Conservation (phyloP, 129 eudicot species). For the Pulicaria dysenterica region DNA sequence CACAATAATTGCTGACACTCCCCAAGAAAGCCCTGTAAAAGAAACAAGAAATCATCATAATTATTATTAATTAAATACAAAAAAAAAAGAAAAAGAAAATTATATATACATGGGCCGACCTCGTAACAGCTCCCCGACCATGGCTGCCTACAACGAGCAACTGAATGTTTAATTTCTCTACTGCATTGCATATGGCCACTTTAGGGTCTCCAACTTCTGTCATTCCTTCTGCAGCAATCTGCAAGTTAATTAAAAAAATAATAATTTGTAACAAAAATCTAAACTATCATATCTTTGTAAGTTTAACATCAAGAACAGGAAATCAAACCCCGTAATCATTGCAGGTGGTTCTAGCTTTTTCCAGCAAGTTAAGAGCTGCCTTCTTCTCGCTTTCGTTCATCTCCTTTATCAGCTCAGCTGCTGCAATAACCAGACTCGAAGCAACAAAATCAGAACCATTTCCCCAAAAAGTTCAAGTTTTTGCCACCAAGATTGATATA, state of each 20-base stretch:
- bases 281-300: not conserved
- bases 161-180: conserved; percentile 30
- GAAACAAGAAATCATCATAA: not conserved
- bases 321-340: conserved; percentile 34
- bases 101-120: conserved; percentile 28
- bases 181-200: conserved; percentile 45
- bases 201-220: conserved; percentile 43
- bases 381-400: conserved; percentile 33
- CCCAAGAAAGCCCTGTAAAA: conserved; percentile 36
- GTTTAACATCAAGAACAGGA: not conserved
- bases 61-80: not conserved
- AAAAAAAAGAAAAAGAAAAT: no score
- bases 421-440: conserved; percentile 23
- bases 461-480: not conserved
- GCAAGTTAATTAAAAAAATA: not conserved
- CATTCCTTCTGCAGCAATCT: conserved; percentile 40
- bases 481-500: no score
- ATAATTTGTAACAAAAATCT: not conserved
- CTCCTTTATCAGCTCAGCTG: conserved; percentile 30
- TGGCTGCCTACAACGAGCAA: conserved; percentile 47
- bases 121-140: conserved; percentile 35
- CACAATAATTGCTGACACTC: conserved; percentile 48
- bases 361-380: conserved; percentile 31
- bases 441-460: not conserved
- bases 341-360: conserved; percentile 46